Percentiles rank a stretch among this genome's conserved stretches.
Evolutionary conservation across 176 grass and related monocot genomes (phyloP).

Genomic region (Zea mays): Zm-B73-REFERENCE-NAM-5.0 NC_050098.1:196535501-196536000

Average conservation of each 20-base stretch:
- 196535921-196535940: constrained; percentile 6
- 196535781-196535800: constrained; percentile 29
- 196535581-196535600: constrained; percentile 51
- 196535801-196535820: neutral
- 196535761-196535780: constrained; percentile 26
- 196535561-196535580: constrained; percentile 91
- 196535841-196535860: neutral
- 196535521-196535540: constrained; percentile 95
- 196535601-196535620: neutral
- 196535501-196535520: constrained; percentile 97
- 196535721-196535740: constrained; percentile 76
- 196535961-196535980: neutral
- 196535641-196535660: constrained; percentile 15
- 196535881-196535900: constrained; percentile 29
- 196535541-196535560: constrained; percentile 94
- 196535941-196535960: constrained; percentile 3
- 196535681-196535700: constrained; percentile 92
- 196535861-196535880: constrained; percentile 29
- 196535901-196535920: neutral
- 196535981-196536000: constrained; percentile 4
- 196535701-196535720: constrained; percentile 99
- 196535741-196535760: constrained; percentile 58
- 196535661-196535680: constrained; percentile 72
- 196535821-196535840: constrained; percentile 8
- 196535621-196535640: constrained; percentile 38